phyloP scores from a whole-genome alignment of 2,329 filamentous ascomycete genomes.

The Westerdykella aurantiaca region DNA sequence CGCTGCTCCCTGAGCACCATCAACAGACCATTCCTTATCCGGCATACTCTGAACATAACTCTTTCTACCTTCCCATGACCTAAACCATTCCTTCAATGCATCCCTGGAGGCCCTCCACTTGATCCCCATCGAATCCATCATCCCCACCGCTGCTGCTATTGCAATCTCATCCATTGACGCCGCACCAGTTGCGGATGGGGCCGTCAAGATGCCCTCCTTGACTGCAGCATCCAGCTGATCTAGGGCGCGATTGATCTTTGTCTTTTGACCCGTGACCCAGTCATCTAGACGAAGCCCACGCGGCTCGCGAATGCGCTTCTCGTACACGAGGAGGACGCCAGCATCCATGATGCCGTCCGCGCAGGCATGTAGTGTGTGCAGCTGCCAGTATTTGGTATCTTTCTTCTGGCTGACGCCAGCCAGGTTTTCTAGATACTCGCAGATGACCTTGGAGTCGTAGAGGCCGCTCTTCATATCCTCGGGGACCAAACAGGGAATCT shows the following conservation, averaged over 20 bases:
- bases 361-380: slow-evolving; percentile 19
- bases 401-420: slow-evolving; percentile 9
- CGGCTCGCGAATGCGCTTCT: slow-evolving; percentile 21
- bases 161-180: slow-evolving; percentile 20
- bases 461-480: slow-evolving; percentile 16
- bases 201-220: slow-evolving; percentile 9
- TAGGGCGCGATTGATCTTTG: slow-evolving; percentile 21
- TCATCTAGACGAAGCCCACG: slow-evolving; percentile 18
- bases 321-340: slow-evolving; percentile 21
- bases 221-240: slow-evolving; percentile 21
- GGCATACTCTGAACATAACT: slow-evolving; percentile 18
- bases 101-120: slow-evolving; percentile 17
- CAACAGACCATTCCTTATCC: slow-evolving; percentile 12
- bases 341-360: slow-evolving; percentile 30
- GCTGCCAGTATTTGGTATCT: slow-evolving; percentile 16
- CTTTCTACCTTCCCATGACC: slow-evolving; percentile 15
- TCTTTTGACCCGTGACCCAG: slow-evolving; percentile 26
- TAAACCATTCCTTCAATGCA: slow-evolving; percentile 19
- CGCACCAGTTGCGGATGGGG: slow-evolving; percentile 4
- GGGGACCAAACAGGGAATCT: slow-evolving; percentile 25
- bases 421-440: slow-evolving; percentile 20
- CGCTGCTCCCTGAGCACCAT: background rate
- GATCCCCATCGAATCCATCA: slow-evolving; percentile 11
- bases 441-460: slow-evolving; percentile 26
- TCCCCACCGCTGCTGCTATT: slow-evolving; percentile 14